A percentile compares a stretch with the other conserved stretches of the same genome.
Evolutionary conservation across 1,139 yeast species (phyloP).

Genomic region (Lipomyces yarrowii): DNA sequence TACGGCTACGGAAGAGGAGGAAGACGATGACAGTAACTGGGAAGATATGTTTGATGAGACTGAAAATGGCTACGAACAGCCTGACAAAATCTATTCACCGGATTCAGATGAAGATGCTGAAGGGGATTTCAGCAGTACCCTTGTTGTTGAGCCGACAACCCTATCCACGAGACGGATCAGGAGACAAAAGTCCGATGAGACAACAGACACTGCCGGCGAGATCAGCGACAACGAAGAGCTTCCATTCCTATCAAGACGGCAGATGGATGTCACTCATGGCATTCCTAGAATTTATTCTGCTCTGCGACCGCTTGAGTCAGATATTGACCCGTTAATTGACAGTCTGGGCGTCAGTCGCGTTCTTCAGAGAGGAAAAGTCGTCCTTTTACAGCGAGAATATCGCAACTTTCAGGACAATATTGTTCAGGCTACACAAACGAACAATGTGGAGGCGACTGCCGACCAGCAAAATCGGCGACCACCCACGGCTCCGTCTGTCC

Average conservation of each 20-base stretch:
- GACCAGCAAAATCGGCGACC: background rate
- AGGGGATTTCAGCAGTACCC: constrained; percentile 2
- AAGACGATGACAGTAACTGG: constrained; percentile 23
- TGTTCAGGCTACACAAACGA: background rate
- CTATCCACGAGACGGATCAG: background rate
- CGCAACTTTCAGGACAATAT: constrained; percentile 22
- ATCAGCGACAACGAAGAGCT: constrained; percentile 19
- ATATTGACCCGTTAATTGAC: constrained; percentile 41
- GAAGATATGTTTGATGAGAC: constrained; percentile 27
- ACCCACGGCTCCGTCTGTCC: background rate
- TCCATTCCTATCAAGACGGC: constrained; percentile 20
- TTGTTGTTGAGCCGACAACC: background rate
- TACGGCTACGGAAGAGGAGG: background rate
- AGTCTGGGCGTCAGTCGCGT: constrained; percentile 40
- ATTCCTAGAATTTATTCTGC: constrained; percentile 21
- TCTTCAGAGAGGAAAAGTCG: constrained; percentile 38
- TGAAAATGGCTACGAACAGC: background rate
- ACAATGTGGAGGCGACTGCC: constrained; percentile 6
- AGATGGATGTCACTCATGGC: constrained; percentile 13
- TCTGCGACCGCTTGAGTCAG: constrained; percentile 40
- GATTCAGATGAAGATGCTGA: constrained; percentile 8
- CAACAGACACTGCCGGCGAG: background rate
- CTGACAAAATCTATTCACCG: background rate
- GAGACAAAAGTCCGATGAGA: background rate
- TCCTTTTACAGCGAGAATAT: constrained; percentile 40